Conservation (phyloP, 2,329 filamentous ascomycete species). For the Fusarium poae region DNA sequence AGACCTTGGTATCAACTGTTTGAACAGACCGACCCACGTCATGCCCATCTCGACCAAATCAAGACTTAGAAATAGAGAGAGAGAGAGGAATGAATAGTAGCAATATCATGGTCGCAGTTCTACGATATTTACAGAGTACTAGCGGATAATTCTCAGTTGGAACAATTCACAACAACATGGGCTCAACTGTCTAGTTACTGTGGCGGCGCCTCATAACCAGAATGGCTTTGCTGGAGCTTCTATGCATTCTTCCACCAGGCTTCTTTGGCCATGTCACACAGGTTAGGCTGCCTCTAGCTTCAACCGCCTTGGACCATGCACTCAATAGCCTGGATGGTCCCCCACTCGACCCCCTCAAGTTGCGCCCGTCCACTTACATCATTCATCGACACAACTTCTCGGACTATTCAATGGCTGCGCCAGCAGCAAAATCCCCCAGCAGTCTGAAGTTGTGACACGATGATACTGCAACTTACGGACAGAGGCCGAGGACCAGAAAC, state of each 20-base stretch:
- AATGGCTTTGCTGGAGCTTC: slow-evolving; percentile 39
- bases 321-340: slow-evolving; percentile 33
- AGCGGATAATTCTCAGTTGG: slow-evolving; percentile 20
- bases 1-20: slow-evolving; percentile 18
- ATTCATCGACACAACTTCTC: slow-evolving; percentile 44
- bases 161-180: slow-evolving; percentile 16
- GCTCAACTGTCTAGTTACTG: slow-evolving; percentile 31
- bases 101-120: slow-evolving; percentile 27
- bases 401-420: slow-evolving; percentile 16
- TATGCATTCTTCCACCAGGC: slow-evolving; percentile 48
- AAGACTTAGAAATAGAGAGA: slow-evolving; percentile 3
- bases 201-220: slow-evolving; percentile 30
- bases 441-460: slow-evolving; percentile 27
- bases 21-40: slow-evolving; percentile 33
- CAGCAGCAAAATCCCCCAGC: slow-evolving; percentile 24
- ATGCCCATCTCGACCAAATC: slow-evolving; percentile 35
- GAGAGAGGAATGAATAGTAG: slow-evolving; percentile 20
- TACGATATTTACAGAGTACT: slow-evolving; percentile 8
- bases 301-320: slow-evolving; percentile 21
- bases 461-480: slow-evolving; percentile 24
- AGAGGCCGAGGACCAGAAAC: slow-evolving; percentile 26
- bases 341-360: slow-evolving; percentile 41
- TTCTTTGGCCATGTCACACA: slow-evolving; percentile 35
- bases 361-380: slow-evolving; percentile 49
- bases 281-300: slow-evolving; percentile 28